Base-by-base conservation (phyloP, 805 yeast genomes). In the Cyberlindnera euphorbiae region DNA sequence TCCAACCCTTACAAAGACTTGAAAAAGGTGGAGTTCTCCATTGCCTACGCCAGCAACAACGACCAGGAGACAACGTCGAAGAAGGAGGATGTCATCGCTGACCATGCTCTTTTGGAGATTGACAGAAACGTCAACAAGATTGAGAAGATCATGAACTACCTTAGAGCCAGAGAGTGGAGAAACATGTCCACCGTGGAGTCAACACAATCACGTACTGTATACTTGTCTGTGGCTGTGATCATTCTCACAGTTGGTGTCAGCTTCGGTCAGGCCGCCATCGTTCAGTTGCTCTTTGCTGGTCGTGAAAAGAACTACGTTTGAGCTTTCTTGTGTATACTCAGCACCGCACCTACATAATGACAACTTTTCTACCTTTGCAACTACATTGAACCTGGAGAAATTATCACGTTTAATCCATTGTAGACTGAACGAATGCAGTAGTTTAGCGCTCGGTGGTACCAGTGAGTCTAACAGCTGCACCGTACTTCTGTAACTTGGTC, bases 151-250 rank as follows among this genome's bases (percentile, higher is more conserved):
- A 66, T 90, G 62, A 86, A 82, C 55, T 87, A 93, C 62, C 79
- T 90, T 66, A 87, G 88, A 69, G 88, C 97, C 13, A 83, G 99
- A 69, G 95, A 89, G 69, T 83, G 86, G 76, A 80, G 99, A 70
- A 93, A 93, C 66, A 93, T 88, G 75, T 83, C 90, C 33, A 86
- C 96, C 28, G 96, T 86, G 45, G 70, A 71, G 59, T 76, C 86
- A 33, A 86, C 95, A 22, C 85, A 81, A 53, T 66, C 79, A 14
- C 77, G 95, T 56, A 73, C 86, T 41, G 80, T 82, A 56, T 85
- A 81, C 74, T 75, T 84, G 54, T 78, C 89, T 30, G 63, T 84
- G 36, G 62, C 77, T 40, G 88, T 82, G 56, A 82, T 85, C 46
- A 57, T 75, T 28, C 67, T 82, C 49, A 82, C 82, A 74, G 85